These are phyloP conservation scores for Abrus pulchellus DNA, from an alignment of 306 rosid genomes.

Conservation along the genomic window DNA sequence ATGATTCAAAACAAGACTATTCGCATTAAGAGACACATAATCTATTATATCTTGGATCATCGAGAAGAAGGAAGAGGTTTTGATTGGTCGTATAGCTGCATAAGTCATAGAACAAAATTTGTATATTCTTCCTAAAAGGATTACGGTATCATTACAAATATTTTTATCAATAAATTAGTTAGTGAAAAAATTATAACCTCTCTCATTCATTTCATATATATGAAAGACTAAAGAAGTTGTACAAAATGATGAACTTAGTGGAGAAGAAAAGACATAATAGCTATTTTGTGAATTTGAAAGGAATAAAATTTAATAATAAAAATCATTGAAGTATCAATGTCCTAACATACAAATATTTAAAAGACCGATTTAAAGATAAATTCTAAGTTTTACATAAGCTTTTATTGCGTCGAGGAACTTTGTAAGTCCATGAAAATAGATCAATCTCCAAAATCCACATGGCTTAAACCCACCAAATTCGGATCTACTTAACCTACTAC, in stretches of 20 bases:
- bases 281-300: background rate
- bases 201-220: background rate
- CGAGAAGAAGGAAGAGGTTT: conserved; percentile 15
- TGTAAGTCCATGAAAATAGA: conserved; percentile 16
- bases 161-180: background rate
- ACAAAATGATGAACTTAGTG: background rate
- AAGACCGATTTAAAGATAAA: background rate
- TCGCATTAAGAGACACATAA: conserved; percentile 45
- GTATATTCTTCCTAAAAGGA: background rate
- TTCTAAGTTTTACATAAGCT: background rate
- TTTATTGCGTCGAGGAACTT: background rate
- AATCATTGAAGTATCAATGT: background rate
- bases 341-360: background rate
- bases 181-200: background rate
- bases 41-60: conserved; percentile 41
- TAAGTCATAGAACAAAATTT: background rate
- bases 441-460: conserved; percentile 47
- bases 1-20: conserved; percentile 56
- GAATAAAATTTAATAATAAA: background rate
- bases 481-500: conserved; percentile 51
- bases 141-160: conserved; percentile 25
- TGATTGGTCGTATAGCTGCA: background rate
- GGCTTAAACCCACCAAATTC: conserved; percentile 40
- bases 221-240: background rate
- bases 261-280: background rate